These are phyloP conservation scores for Aspergillus conjunctus DNA, from an alignment of 495 filamentous ascomycete species.

Conservation along the genomic window DNA sequence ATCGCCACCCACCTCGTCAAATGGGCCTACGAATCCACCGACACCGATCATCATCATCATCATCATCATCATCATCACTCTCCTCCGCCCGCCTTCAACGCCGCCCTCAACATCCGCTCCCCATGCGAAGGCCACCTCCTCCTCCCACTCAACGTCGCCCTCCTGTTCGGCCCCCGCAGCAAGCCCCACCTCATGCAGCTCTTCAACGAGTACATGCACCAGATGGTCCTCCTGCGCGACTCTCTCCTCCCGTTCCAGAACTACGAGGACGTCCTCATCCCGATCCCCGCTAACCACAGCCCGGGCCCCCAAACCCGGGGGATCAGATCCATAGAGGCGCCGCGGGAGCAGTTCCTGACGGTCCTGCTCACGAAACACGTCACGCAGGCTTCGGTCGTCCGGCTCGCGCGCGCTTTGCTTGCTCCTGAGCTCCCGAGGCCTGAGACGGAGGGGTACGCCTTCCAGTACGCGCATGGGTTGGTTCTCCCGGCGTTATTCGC, in stretches of 20 bases:
- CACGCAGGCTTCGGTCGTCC: constrained; percentile 24
- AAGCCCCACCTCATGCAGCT: constrained; percentile 35
- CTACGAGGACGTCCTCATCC: constrained; percentile 30
- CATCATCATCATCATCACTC: too few relatives aligned
- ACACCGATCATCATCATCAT: too few relatives aligned
- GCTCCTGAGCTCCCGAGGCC: constrained; percentile 23
- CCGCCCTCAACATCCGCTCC: constrained; percentile 30
- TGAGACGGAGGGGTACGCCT: constrained; percentile 29
- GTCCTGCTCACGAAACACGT: constrained; percentile 27
- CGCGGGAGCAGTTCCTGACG: constrained; percentile 29
- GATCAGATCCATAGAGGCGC: constrained; percentile 26
- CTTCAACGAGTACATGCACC: constrained; percentile 41
- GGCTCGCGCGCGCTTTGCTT: constrained; percentile 28
- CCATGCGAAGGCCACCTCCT: constrained; percentile 38
- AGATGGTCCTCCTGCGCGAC: constrained; percentile 40
- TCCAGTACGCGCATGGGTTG: constrained; percentile 36
- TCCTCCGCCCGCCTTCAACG: neutral
- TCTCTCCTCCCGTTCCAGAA: constrained; percentile 38
- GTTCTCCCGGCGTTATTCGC: constrained; percentile 32
- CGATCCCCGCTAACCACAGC: constrained; percentile 25
- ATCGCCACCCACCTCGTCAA: constrained; percentile 32
- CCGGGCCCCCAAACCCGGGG: constrained; percentile 23
- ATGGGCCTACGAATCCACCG: constrained; percentile 27
- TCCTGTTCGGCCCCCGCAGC: constrained; percentile 35
- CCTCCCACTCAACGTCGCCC: constrained; percentile 25